A percentile compares a stretch with the other conserved stretches of the same genome.
Evolutionary conservation across 148 eudicot genomes (phyloP).

Genomic region (Camellia sinensis): DNA sequence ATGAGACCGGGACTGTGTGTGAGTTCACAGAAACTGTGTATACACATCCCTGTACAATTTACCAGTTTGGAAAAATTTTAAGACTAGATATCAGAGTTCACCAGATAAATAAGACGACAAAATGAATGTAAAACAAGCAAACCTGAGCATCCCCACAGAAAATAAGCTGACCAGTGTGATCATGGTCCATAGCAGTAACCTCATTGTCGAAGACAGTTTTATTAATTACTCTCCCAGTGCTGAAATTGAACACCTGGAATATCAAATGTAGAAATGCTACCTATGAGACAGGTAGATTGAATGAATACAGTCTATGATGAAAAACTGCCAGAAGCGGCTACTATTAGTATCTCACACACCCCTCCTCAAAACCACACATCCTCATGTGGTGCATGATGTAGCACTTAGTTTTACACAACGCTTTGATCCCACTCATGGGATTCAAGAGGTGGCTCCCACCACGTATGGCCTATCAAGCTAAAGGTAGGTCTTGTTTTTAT

Average conservation of each 20-base stretch:
- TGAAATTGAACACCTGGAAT: conserved; percentile 85
- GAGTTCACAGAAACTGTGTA: conserved; percentile 78
- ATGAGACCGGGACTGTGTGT: conserved; percentile 68
- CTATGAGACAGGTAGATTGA: not conserved
- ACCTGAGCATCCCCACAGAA: conserved; percentile 97
- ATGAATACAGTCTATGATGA: not conserved
- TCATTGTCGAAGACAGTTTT: conserved; percentile 60
- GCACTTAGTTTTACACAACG: no score
- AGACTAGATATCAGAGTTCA: conserved; percentile 12
- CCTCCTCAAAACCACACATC: no score
- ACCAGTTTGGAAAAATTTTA: conserved; percentile 22
- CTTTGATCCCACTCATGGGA: no score
- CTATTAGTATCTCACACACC: not conserved
- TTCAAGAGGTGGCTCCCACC: no score
- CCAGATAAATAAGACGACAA: conserved; percentile 5
- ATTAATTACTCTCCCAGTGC: conserved; percentile 86
- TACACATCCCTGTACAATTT: conserved; percentile 69
- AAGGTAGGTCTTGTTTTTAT: not conserved
- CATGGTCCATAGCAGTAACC: conserved; percentile 94
- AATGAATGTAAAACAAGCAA: conserved; percentile 12
- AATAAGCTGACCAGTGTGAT: conserved; percentile 91
- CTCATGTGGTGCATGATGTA: no score
- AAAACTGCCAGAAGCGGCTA: not conserved
- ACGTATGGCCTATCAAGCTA: no score
- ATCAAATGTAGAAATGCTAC: not conserved